phyloP scores from a whole-genome alignment of 345 rosid species.

The Hypericum perforatum region DNA sequence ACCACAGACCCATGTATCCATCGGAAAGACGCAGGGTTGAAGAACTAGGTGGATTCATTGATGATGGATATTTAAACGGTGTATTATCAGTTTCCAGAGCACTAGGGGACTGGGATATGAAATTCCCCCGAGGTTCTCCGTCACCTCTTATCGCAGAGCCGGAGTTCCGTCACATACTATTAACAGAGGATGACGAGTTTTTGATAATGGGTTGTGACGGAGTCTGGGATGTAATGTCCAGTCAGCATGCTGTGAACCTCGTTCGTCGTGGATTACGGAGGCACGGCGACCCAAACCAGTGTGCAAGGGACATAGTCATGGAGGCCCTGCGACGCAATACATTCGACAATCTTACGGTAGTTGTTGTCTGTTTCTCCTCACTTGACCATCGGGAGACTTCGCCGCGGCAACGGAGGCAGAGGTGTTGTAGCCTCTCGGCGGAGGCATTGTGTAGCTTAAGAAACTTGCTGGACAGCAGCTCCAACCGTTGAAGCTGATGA shows the following conservation, averaged over 20 bases:
- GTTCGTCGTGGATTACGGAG: slow-evolving; percentile 49
- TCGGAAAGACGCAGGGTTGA: slow-evolving; percentile 27
- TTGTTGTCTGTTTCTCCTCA: slow-evolving; percentile 55
- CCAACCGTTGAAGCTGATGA: slow-evolving; percentile 15
- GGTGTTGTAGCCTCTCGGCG: slow-evolving; percentile 53
- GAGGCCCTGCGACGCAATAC: slow-evolving; percentile 53
- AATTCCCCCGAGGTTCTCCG: slow-evolving; percentile 41
- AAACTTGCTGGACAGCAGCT: slow-evolving; percentile 40
- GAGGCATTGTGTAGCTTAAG: slow-evolving; percentile 63
- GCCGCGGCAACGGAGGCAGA: slow-evolving; percentile 30
- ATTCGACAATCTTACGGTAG: slow-evolving; percentile 68
- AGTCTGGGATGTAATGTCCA: slow-evolving; percentile 84
- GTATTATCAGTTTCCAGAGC: slow-evolving; percentile 72
- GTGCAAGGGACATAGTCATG: slow-evolving; percentile 73
- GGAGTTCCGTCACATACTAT: slow-evolving; percentile 40
- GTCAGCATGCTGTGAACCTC: slow-evolving; percentile 67
- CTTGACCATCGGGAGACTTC: slow-evolving; percentile 31
- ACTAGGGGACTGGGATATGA: slow-evolving; percentile 91
- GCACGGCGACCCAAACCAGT: slow-evolving; percentile 60
- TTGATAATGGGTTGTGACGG: slow-evolving; percentile 87
- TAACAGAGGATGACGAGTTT: slow-evolving; percentile 82
- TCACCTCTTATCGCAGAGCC: slow-evolving; percentile 83
- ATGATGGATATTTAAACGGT: slow-evolving; percentile 69
- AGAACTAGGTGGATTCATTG: slow-evolving; percentile 43
- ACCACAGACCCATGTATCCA: slow-evolving; percentile 32